Base-by-base conservation (phyloP, 2,329 filamentous ascomycete genomes). In the Periconia sp. region DNA sequence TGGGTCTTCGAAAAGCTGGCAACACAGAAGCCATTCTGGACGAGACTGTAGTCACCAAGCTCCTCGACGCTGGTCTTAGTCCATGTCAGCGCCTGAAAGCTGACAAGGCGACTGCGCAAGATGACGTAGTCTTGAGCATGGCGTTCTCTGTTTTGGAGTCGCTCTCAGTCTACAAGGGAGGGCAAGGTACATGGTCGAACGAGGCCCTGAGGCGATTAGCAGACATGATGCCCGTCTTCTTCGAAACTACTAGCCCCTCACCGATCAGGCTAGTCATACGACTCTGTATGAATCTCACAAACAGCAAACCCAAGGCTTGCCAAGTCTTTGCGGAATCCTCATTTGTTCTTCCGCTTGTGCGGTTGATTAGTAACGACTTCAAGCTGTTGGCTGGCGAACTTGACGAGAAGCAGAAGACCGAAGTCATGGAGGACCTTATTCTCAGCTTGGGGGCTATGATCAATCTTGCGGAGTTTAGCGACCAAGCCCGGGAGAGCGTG, bases 201-300 rank as follows among this genome's bases (percentile, higher is more conserved):
- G 66, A 73, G n/a, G 76, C 79, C 35, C 67, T 85, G 12, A 75
- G 78, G 3, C 73, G 74, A 4, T 68, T 86, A 23, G 77, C 78
- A 2, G 73, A 77, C 32, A 69, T 78, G 1, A 57, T 71, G 22
- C 57, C 69, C 10, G 37, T 55, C 17, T 58, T 69, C 29, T 62
- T 69, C 23, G 33, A 52, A 15, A 39, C 43, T 6, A 49, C 45
- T 3, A 48, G 36, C 9, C 17, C 46, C 34, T 47, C 55, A 7
- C 57, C 55, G 19, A 56, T 56, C 13, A 61, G 73, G 65, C 68
- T 83, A 13, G 71, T 83, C 19, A 73, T 92, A 33, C 84, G 88
- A 43, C 78, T 96, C 4, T 85, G 89, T 24, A 80, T 96, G 50
- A 95, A 95, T 59, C 79, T 92, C 36, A 94, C 91, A 7, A 96